Base-by-base conservation (phyloP, 2,329 filamentous ascomycete genomes). In the Fusarium sp. region DNA sequence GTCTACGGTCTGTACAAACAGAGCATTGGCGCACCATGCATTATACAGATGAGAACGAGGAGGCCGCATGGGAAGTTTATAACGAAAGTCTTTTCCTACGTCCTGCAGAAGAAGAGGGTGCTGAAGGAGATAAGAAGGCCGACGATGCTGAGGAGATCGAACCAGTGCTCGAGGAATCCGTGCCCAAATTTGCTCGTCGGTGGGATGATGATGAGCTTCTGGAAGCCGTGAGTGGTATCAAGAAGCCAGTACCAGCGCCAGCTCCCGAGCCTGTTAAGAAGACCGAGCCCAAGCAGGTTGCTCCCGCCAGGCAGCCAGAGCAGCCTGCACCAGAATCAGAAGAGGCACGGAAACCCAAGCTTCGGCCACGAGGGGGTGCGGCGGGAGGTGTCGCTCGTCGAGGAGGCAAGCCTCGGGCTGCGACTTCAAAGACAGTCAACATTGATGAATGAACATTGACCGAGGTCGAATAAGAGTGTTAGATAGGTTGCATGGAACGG, bases 1-100 rank as follows among this genome's bases (percentile, higher is more conserved):
- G 93, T 30, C 86, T 98, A 67, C 88, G 91, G 71, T 82, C 85
- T 44, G 93, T 96, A 43, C 92, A 96, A 80, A 87, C 89, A 52
- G 95, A 99, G 77, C 82, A 85, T 57, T 99, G 96, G 96, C 87
- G 88, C 68, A 87, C 85, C 64, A 86, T 97, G 77, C 84, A 88
- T 64, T 97, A 94, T 82, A 85, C 91, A 51, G 92, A 97, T 76
- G 93, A 96, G 77, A 91, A 96, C 74, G 88, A 89, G 56, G 85
- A 89, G 66, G 86, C 88, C 59, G 90, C 93, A 5, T 97, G 92
- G 88, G 85, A 88, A 30, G 85, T 89, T 32, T 97, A 94, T 78
- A 85, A 90, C 59, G 87, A 91, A 70, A 90, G 88, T 66, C 86
- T 97, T 67, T 90, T 81, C 64, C 72, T 81, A 13, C 69, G 62